Percentiles rank a stretch among this genome's conserved stretches.
These are phyloP conservation scores for Delonix regia DNA, from an alignment of 306 rosid genomes.

Conservation along the genomic window DNA sequence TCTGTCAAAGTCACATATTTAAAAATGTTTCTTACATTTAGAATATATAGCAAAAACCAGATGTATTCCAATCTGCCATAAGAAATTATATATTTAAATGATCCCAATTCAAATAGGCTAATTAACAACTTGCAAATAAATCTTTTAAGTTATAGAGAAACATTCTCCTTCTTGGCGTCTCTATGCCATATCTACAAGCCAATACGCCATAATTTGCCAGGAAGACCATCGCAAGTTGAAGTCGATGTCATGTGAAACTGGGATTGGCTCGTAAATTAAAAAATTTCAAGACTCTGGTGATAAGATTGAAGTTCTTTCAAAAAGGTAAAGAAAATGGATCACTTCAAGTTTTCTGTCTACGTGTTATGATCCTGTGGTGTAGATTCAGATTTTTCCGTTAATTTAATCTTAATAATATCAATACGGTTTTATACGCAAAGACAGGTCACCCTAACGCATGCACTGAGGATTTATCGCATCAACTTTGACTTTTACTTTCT, in stretches of 20 bases:
- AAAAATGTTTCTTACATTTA: background rate
- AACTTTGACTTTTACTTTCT: background rate
- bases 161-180: background rate
- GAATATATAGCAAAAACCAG: background rate
- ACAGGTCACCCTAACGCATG: slow-evolving; percentile 11
- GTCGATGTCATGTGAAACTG: no score
- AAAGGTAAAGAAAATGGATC: background rate
- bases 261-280: no score
- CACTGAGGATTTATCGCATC: background rate
- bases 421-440: background rate
- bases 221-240: background rate
- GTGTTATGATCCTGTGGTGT: background rate
- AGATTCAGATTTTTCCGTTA: background rate
- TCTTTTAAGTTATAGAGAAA: background rate
- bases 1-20: no score
- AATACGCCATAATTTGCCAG: background rate
- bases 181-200: background rate
- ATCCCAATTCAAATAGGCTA: background rate
- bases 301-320: background rate
- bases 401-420: background rate
- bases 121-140: background rate
- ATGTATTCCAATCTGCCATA: background rate
- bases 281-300: background rate
- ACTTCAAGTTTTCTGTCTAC: background rate
- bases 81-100: background rate